Evolutionary conservation across 2,329 filamentous ascomycete species (phyloP).

Genomic region (Aspergillus persii): DNA sequence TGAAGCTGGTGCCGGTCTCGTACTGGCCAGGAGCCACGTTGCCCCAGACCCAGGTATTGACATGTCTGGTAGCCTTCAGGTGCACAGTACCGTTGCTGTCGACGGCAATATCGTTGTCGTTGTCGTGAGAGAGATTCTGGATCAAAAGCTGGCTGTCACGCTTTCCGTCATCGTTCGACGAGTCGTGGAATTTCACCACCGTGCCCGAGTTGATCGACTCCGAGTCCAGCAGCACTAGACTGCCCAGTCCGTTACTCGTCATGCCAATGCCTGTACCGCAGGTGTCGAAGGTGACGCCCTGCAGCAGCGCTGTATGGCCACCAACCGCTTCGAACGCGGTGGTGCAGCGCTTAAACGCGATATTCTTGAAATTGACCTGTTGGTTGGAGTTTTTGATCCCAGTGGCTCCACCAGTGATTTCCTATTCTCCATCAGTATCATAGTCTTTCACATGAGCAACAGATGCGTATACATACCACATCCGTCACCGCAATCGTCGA

Average conservation of each 20-base stretch:
- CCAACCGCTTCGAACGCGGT: constrained; percentile 45
- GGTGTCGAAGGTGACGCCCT: constrained; percentile 27
- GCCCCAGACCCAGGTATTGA: constrained; percentile 36
- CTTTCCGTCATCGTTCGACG: constrained; percentile 25
- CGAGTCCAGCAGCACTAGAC: constrained; percentile 30
- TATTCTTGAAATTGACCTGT: constrained; percentile 44
- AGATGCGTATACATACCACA: constrained; percentile 17
- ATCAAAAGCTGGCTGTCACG: constrained; percentile 30
- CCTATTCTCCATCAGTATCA: constrained; percentile 6
- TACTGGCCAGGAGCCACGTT: constrained; percentile 29
- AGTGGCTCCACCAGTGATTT: constrained; percentile 26
- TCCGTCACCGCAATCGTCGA: constrained; percentile 28
- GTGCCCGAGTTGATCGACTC: constrained; percentile 23
- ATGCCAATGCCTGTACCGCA: constrained; percentile 30
- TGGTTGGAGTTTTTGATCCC: constrained; percentile 32
- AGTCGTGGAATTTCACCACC: constrained; percentile 27
- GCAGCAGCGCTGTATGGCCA: constrained; percentile 28
- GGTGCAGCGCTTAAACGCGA: constrained; percentile 61
- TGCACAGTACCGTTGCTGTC: constrained; percentile 23
- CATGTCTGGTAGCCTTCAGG: constrained; percentile 14
- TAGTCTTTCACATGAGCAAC: neutral
- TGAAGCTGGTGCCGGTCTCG: constrained; percentile 29
- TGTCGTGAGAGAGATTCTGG: constrained; percentile 24
- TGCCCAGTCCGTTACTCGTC: constrained; percentile 24
- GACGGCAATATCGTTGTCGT: constrained; percentile 27